Evolutionary conservation across 805 yeast species (phyloP).

Genomic region (Saccharomyces cerevisiae): DNA sequence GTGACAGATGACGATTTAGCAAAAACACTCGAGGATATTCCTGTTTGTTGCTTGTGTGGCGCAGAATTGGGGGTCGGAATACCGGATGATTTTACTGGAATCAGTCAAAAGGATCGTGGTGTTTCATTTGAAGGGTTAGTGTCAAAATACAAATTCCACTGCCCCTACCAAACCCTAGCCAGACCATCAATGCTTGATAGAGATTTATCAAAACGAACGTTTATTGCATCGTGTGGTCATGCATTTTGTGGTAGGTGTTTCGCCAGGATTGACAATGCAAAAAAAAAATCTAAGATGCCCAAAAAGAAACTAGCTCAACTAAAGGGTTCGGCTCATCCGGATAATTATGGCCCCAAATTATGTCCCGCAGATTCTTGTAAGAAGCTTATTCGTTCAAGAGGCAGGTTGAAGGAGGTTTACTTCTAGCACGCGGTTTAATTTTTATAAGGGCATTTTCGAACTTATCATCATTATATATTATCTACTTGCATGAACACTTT

Average conservation of each 20-base stretch:
- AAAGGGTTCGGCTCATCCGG: constrained; percentile 34
- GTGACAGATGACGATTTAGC: constrained; percentile 22
- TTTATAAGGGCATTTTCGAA: background rate
- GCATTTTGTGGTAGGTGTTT: constrained; percentile 82
- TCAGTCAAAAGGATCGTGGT: constrained; percentile 12
- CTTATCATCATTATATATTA: background rate
- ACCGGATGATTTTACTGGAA: constrained; percentile 41
- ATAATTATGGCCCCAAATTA: constrained; percentile 44
- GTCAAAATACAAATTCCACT: constrained; percentile 34
- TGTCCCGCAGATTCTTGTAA: constrained; percentile 53
- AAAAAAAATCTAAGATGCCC: constrained; percentile 14
- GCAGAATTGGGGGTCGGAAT: constrained; percentile 66
- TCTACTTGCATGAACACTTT: background rate
- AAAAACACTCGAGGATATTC: constrained; percentile 31
- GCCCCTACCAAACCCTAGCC: constrained; percentile 57
- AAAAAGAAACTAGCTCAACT: constrained; percentile 19
- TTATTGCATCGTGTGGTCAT: constrained; percentile 71
- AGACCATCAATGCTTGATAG: constrained; percentile 46
- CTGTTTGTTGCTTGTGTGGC: constrained; percentile 64
- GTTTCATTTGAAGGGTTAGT: constrained; percentile 27
- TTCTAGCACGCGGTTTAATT: constrained; percentile 12
- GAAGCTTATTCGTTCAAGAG: constrained; percentile 36
- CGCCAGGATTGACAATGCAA: constrained; percentile 46
- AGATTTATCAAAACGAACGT: constrained; percentile 58
- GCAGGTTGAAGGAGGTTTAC: constrained; percentile 49